Percentiles rank a stretch among this genome's conserved stretches.
Conservation (phyloP, 192 early-diverging fungal genomes). For the Coemansia sp. region DNA sequence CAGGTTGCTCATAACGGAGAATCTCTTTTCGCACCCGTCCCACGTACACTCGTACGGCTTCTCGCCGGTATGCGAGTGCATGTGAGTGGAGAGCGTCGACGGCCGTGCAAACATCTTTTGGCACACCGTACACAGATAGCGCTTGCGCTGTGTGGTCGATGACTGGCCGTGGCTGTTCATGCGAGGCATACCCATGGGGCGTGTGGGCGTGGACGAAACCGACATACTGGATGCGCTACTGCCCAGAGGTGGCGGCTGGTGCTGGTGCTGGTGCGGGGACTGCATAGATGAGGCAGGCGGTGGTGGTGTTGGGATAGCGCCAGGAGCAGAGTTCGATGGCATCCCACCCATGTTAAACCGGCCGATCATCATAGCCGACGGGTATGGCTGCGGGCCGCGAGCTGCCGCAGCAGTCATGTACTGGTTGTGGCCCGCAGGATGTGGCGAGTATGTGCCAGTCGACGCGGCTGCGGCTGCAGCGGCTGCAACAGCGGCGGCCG, state of each 20-base stretch:
- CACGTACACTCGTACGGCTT: constrained; percentile 58
- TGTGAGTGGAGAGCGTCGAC: constrained; percentile 51
- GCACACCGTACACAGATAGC: constrained; percentile 52
- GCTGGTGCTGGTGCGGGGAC: not conserved
- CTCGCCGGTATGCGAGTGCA: constrained; percentile 55
- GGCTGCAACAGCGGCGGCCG: constrained; percentile 28
- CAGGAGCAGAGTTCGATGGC: constrained; percentile 4
- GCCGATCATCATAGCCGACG: constrained; percentile 42
- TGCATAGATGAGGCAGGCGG: constrained; percentile 8
- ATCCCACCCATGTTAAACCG: constrained; percentile 30
- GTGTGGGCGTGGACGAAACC: constrained; percentile 26
- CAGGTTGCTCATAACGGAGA: constrained; percentile 69
- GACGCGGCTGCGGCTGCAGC: constrained; percentile 23
- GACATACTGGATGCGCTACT: constrained; percentile 16
- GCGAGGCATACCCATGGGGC: constrained; percentile 22
- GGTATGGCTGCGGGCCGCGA: constrained; percentile 30
- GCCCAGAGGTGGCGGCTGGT: not conserved
- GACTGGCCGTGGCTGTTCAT: constrained; percentile 34
- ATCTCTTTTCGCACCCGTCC: constrained; percentile 62
- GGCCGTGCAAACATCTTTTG: constrained; percentile 53
- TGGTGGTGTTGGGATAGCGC: constrained; percentile 21
- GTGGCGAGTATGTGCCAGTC: constrained; percentile 27
- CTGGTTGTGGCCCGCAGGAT: constrained; percentile 14
- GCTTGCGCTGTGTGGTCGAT: constrained; percentile 55
- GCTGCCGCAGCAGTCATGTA: constrained; percentile 11